Evolutionary conservation across 2,329 filamentous ascomycete species (phyloP).

Genomic region (Xylariaceae sp.): DNA sequence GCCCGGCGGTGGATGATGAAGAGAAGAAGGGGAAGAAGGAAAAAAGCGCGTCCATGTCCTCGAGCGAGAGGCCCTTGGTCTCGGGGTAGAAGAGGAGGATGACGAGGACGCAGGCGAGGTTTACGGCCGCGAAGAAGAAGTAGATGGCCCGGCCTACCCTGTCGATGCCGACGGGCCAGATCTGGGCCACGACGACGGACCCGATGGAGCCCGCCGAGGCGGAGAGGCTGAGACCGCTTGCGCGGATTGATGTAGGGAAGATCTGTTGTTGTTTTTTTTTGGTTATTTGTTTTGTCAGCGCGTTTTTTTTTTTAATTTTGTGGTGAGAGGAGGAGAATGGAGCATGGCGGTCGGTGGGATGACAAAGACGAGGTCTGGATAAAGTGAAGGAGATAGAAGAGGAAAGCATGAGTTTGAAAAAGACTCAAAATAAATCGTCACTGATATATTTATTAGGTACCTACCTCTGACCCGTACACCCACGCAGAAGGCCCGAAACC

Average conservation of each 20-base stretch:
- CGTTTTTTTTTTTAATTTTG: neutral
- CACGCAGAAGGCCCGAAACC: constrained; percentile 53
- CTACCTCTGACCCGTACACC: constrained; percentile 57
- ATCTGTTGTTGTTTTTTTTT: constrained; percentile 33
- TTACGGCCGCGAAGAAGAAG: constrained; percentile 53
- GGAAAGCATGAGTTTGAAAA: no score
- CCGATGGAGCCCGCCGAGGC: constrained; percentile 51
- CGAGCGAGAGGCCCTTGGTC: constrained; percentile 24
- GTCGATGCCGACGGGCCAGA: constrained; percentile 50
- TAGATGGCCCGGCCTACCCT: constrained; percentile 47
- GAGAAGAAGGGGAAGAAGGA: no score
- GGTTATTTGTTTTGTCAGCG: neutral
- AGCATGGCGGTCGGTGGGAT: no score
- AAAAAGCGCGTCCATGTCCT: constrained; percentile 28
- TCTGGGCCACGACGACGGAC: constrained; percentile 47
- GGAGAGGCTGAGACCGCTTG: constrained; percentile 50
- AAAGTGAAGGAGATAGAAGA: neutral
- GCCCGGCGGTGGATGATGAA: no score
- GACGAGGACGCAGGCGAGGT: constrained; percentile 42
- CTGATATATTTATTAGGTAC: neutral
- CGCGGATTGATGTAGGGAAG: constrained; percentile 52
- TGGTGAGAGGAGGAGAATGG: neutral
- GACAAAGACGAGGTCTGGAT: no score
- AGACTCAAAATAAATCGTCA: neutral
- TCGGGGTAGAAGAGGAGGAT: constrained; percentile 28